Evolutionary conservation across 2,329 filamentous ascomycete species (phyloP).

Genomic region (Colletotrichum chlorophyti): DNA sequence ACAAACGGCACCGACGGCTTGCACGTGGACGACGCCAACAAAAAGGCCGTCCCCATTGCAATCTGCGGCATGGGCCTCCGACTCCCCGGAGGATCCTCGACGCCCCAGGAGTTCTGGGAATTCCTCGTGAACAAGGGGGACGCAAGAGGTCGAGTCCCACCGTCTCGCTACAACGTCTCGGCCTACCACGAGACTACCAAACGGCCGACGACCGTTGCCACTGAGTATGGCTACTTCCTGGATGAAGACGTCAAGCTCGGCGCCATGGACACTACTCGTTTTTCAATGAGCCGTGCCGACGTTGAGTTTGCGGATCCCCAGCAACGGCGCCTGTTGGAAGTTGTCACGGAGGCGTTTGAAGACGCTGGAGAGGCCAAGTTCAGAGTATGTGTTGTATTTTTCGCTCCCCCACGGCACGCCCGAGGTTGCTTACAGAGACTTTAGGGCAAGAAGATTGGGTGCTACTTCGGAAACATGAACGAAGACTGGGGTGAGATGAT

Average conservation of each 20-base stretch:
- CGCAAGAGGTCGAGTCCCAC: slow-evolving; percentile 30
- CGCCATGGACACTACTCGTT: slow-evolving; percentile 35
- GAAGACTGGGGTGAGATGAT: slow-evolving; percentile 39
- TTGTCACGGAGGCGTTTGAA: slow-evolving; percentile 42
- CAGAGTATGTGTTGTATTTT: too few relatives aligned
- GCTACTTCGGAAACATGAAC: slow-evolving; percentile 41
- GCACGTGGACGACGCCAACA: too few relatives aligned
- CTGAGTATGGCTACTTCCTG: slow-evolving; percentile 38
- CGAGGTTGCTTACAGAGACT: too few relatives aligned
- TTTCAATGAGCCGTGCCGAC: slow-evolving; percentile 34
- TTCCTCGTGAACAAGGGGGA: slow-evolving; percentile 34
- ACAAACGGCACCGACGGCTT: too few relatives aligned
- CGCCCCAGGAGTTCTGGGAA: slow-evolving; percentile 35
- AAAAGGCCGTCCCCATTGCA: slow-evolving; percentile 33
- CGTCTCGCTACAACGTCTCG: slow-evolving; percentile 30
- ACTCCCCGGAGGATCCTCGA: slow-evolving; percentile 37
- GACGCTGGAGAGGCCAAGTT: slow-evolving; percentile 39
- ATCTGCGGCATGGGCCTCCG: slow-evolving; percentile 38
- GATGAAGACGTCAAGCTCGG: slow-evolving; percentile 35
- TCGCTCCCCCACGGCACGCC: too few relatives aligned
- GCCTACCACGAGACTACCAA: slow-evolving; percentile 23
- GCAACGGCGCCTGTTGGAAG: slow-evolving; percentile 42
- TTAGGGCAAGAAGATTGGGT: slow-evolving; percentile 39
- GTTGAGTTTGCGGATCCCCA: slow-evolving; percentile 43
- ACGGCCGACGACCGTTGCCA: slow-evolving; percentile 31